Evolutionary conservation across 1,139 yeast species (phyloP), one percentile per base, ranked within the genome.

Genomic region (Saccharomycopsis hybrid): DNA sequence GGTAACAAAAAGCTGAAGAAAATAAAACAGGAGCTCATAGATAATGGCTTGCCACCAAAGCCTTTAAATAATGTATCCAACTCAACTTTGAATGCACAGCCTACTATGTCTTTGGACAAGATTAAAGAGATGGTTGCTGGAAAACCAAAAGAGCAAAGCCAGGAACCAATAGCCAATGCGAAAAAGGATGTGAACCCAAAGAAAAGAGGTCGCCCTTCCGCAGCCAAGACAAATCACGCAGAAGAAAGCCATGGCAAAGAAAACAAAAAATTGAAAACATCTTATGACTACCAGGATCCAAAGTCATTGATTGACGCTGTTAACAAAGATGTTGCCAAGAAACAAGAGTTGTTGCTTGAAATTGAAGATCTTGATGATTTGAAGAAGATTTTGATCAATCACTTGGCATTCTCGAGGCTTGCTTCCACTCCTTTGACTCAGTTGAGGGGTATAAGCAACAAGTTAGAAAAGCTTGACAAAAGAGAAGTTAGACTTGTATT

Each of bases 361-460:
- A 63, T 80, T 38, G 59, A 66, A 3, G 72, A 73, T 47, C 57
- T 77, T 36, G 70, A 68, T 1, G 82, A 80, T 52, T 69, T 85
- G 46, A 75, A 74, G 51, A 79, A 85, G 62, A 74, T 89, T 8
- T 70, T 88, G 47, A 77, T 82, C 41, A 92, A 92, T 61, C 95
- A 88, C 64, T 72, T 92, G 55, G 97, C 97, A 24, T 90, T 87
- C 63, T 87, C 97, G 4, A 77, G 96, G 56, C 74, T 88, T 33
- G 78, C 90, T 32, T 90, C 94, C 42, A 86, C 95, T 0, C 97
- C 97, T 11, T 72, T 90, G 13, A 74, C 85, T 4, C 75, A 74
- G 44, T 72, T 92, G 54, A 80, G 77, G 53, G 72, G 80, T 24
- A 80, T 88, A 13, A 76, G 80, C 25, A 48, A 47, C 25, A 51